A percentile compares a stretch with the other conserved stretches of the same genome.
phyloP scores from a whole-genome alignment of 2,329 filamentous ascomycete species.

The Phyllosticta citrichinensis region DNA sequence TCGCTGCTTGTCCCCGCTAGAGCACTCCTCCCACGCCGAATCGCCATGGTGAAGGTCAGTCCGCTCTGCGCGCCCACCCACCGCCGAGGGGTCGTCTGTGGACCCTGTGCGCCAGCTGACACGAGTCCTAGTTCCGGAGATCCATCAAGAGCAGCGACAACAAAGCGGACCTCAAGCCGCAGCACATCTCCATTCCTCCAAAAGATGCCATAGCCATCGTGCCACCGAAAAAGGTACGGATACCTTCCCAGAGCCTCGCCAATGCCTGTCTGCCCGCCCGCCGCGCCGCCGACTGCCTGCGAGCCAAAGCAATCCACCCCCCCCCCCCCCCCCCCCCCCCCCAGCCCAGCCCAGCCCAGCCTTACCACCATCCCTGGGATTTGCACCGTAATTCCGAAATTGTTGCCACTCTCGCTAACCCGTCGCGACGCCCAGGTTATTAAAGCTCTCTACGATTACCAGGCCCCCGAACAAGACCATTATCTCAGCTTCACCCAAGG shows the following conservation, averaged over 20 bases:
- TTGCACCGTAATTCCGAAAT: slow-evolving; percentile 14
- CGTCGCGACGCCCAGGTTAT: slow-evolving; percentile 59
- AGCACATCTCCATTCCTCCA: slow-evolving; percentile 66
- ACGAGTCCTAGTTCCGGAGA: slow-evolving; percentile 51
- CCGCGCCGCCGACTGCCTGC: slow-evolving; percentile 1
- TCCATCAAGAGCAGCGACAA: slow-evolving; percentile 70
- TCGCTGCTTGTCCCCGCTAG: not conserved
- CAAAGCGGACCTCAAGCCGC: slow-evolving; percentile 58
- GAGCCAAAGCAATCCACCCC: slow-evolving; percentile 1
- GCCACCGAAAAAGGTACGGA: slow-evolving; percentile 75
- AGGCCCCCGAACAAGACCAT: slow-evolving; percentile 49
- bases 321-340: no score
- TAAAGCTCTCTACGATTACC: slow-evolving; percentile 89
- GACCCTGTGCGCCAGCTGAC: slow-evolving; percentile 10
- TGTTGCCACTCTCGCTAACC: slow-evolving; percentile 10
- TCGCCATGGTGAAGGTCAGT: slow-evolving; percentile 20
- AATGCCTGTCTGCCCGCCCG: slow-evolving; percentile 19
- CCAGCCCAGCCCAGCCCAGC: slow-evolving; percentile 11
- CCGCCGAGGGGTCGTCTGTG: slow-evolving; percentile 8
- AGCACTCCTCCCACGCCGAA: not conserved
- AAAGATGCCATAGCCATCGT: slow-evolving; percentile 84
- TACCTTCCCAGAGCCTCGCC: not conserved
- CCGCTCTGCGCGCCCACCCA: not conserved
- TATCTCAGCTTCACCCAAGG: slow-evolving; percentile 86
- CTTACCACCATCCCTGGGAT: slow-evolving; percentile 6